Evolutionary conservation across 352 stramenopile genomes (phyloP).

Genomic region (Pythium brachiatum): DNA sequence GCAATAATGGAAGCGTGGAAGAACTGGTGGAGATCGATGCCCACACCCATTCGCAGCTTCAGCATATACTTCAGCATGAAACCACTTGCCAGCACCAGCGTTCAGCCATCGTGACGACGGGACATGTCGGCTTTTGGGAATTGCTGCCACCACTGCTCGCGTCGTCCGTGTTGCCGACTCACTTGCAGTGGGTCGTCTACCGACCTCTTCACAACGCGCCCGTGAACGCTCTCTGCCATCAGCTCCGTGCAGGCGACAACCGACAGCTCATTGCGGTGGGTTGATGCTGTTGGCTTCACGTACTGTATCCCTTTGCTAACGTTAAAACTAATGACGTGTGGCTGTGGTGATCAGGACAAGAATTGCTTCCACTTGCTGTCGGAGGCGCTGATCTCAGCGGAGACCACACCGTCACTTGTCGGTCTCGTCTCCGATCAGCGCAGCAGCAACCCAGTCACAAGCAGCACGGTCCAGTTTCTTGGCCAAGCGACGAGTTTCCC

Average conservation of each 20-base stretch:
- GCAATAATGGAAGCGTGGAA: constrained; percentile 17
- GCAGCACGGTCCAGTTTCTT: constrained; percentile 39
- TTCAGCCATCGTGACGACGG: constrained; percentile 42
- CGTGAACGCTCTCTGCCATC: constrained; percentile 38
- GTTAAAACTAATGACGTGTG: too few species aligned
- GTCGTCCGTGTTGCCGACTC: constrained; percentile 24
- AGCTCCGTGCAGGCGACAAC: constrained; percentile 30
- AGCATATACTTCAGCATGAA: background rate
- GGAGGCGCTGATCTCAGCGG: constrained; percentile 19
- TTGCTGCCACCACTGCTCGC: constrained; percentile 39
- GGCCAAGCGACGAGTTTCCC: constrained; percentile 37
- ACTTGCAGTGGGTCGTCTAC: constrained; percentile 61
- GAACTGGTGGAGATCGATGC: constrained; percentile 21
- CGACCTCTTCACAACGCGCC: constrained; percentile 42
- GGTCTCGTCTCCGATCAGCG: constrained; percentile 54
- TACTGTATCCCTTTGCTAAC: too few species aligned
- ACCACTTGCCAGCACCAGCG: background rate
- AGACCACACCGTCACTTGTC: constrained; percentile 30
- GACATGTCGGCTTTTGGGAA: constrained; percentile 56
- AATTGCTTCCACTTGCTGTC: constrained; percentile 41
- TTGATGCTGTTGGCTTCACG: background rate
- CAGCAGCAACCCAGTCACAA: constrained; percentile 21
- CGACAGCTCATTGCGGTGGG: constrained; percentile 46
- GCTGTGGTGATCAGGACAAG: constrained; percentile 38
- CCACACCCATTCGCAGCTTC: constrained; percentile 8